Evolutionary conservation across 257 asterid species (phyloP).

Genomic region (Solanum clarkiae): DNA sequence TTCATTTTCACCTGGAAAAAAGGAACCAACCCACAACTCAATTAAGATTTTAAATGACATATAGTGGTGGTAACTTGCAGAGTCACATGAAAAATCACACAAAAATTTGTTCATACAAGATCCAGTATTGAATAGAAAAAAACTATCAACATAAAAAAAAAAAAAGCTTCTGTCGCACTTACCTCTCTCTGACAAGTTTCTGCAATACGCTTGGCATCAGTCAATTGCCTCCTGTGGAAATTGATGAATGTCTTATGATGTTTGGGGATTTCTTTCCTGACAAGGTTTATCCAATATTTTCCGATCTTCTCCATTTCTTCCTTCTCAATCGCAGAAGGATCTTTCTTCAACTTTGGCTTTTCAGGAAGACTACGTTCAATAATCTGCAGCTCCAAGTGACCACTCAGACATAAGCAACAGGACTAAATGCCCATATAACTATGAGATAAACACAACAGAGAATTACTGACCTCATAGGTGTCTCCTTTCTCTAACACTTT

Average conservation of each 20-base stretch:
- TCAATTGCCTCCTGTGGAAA: conserved; percentile 63
- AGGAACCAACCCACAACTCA: neutral
- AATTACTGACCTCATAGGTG: conserved; percentile 72
- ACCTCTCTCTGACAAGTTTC: conserved; percentile 99
- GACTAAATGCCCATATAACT: neutral
- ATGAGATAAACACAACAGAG: neutral
- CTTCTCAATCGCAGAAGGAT: conserved; percentile 73
- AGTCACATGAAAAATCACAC: neutral
- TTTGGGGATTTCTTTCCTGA: conserved; percentile 81
- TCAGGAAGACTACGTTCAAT: conserved; percentile 88
- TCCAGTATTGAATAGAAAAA: neutral
- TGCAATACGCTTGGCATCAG: conserved; percentile 81
- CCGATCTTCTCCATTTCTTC: conserved; percentile 74
- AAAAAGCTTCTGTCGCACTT: conserved; percentile 2
- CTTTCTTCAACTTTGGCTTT: conserved; percentile 69
- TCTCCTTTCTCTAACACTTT: conserved; percentile 99
- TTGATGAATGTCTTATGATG: conserved; percentile 68
- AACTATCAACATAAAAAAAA: neutral
- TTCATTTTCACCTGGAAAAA: conserved; percentile 78
- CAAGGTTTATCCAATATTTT: conserved; percentile 80
- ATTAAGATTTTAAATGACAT: neutral
- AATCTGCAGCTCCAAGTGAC: conserved; percentile 49
- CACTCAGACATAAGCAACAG: neutral
- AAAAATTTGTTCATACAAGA: neutral
- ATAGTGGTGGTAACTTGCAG: neutral